A percentile compares a stretch with the other conserved stretches of the same genome.
These are phyloP conservation scores for Morella rubra DNA, from an alignment of 306 rosid species.

Conservation along the genomic window DNA sequence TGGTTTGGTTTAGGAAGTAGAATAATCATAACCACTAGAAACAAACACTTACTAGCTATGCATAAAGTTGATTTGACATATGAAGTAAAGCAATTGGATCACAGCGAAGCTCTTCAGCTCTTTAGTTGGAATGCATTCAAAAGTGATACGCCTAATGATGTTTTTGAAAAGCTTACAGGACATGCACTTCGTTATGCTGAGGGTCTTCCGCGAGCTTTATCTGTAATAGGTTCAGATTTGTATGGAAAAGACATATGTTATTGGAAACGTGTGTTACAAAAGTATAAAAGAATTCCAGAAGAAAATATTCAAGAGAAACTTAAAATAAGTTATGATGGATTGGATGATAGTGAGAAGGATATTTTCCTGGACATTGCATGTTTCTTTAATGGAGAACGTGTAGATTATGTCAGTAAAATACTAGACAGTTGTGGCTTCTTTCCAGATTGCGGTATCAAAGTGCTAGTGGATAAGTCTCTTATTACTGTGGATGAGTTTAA, in stretches of 20 bases:
- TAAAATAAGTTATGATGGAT: slow-evolving; percentile 30
- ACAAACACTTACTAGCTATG: slow-evolving; percentile 11
- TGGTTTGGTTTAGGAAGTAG: slow-evolving; percentile 38
- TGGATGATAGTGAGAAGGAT: not conserved
- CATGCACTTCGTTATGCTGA: slow-evolving; percentile 19
- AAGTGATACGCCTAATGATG: not conserved
- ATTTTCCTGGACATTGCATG: slow-evolving; percentile 11
- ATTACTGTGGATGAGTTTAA: slow-evolving; percentile 9
- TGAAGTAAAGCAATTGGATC: slow-evolving; percentile 20
- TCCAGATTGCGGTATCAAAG: not conserved
- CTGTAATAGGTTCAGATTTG: slow-evolving; percentile 37
- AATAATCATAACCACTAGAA: slow-evolving; percentile 37
- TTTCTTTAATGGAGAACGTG: slow-evolving; percentile 13
- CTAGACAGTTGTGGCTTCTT: not conserved
- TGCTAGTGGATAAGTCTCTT: not conserved
- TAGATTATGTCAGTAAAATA: not conserved
- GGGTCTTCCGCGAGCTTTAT: slow-evolving; percentile 37
- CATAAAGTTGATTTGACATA: slow-evolving; percentile 17
- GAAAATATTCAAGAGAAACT: not conserved
- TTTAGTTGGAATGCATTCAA: slow-evolving; percentile 28
- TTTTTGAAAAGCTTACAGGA: not conserved
- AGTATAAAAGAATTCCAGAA: not conserved
- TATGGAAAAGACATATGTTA: not conserved
- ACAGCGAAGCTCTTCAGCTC: slow-evolving; percentile 29
- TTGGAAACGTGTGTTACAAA: slow-evolving; percentile 30